Evolutionary conservation across 108 stramenopile species (phyloP), one percentile per base, ranked within the genome.

Genomic region (Pseudonitzschia delicatissima): DNA sequence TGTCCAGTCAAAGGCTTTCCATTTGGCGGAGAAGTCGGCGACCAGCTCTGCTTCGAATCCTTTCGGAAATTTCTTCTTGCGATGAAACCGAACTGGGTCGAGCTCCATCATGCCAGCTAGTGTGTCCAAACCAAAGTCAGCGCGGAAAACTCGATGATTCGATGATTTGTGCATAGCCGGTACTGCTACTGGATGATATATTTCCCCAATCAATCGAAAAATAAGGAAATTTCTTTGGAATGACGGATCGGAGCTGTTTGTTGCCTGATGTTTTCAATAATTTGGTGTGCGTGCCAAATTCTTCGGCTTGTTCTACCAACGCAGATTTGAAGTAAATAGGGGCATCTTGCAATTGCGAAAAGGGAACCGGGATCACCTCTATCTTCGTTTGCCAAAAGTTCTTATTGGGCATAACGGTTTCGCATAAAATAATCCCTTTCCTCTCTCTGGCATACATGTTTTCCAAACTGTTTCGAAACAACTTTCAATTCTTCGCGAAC

Each of bases 211-310:
- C 87, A 18, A 82, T 65, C 57, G 76, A 77, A 77, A 90, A 90
- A 64, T 93, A 93, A 0, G 86, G 77, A 68, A 93, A 88, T 15
- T 77, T 73, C 37, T 80, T 83, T 0, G 92, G 92, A 18, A 93
- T 63, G 48, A 80, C 75, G 57, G 77, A 75, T 35, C 71, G 67
- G 9, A 90, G 62, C 25, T 66, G 73, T 53, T 74, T 74, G 18
- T 48, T n/a, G 13, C 4, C 50, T 20, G 57, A 28, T n/a, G 72
- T 76, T 15, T 55, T 55, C 62, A 90, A 64, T 4, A 81, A 40
- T 57, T 88, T 85, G 55, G 57, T 82, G 57, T 90, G 87, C 7
- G 85, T 88, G n/a, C 87, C 92, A 78, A 82, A 87, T 63, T 93
- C 92, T 59, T 87, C 83, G 1, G 84, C 76, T 66, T 83, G 79